These are phyloP conservation scores for Penicillium thymicola DNA, from an alignment of 2,329 filamentous ascomycete species.

Conservation along the genomic window DNA sequence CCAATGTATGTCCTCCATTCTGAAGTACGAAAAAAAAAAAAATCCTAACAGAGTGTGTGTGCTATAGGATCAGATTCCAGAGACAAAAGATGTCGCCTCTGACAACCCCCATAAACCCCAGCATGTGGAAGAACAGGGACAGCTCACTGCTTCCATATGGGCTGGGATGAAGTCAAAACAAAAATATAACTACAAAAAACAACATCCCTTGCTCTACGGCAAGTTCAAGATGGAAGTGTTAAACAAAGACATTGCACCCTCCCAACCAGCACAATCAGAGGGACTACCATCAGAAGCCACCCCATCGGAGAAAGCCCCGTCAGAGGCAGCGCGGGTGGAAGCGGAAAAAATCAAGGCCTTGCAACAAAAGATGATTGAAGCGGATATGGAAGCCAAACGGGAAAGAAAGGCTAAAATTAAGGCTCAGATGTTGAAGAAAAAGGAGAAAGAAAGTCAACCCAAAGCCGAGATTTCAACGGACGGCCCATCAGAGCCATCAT, in stretches of 20 bases:
- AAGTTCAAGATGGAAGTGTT: not conserved
- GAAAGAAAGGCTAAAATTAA: not conserved
- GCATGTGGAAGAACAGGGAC: not conserved
- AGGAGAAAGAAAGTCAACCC: not conserved
- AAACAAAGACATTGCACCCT: not conserved
- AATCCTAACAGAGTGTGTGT: not conserved
- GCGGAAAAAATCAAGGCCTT: not conserved
- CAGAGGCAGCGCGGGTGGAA: not conserved
- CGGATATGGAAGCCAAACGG: not conserved
- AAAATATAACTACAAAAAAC: not conserved
- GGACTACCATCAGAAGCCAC: no score
- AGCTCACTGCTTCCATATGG: not conserved
- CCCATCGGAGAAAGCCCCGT: not conserved
- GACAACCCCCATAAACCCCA: not conserved
- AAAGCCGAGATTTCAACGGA: not conserved
- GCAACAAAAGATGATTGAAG: not conserved
- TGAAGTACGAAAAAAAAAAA: not conserved
- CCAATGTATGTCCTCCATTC: not conserved
- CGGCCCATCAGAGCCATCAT: not conserved
- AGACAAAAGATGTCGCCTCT: not conserved
- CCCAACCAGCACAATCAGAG: not conserved
- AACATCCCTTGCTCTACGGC: not conserved
- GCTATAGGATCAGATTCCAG: not conserved
- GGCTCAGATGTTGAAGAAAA: not conserved
- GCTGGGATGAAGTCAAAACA: not conserved